These are phyloP conservation scores for Calcarisporium arbuscula DNA, from an alignment of 2,329 filamentous ascomycete species.

Conservation along the genomic window DNA sequence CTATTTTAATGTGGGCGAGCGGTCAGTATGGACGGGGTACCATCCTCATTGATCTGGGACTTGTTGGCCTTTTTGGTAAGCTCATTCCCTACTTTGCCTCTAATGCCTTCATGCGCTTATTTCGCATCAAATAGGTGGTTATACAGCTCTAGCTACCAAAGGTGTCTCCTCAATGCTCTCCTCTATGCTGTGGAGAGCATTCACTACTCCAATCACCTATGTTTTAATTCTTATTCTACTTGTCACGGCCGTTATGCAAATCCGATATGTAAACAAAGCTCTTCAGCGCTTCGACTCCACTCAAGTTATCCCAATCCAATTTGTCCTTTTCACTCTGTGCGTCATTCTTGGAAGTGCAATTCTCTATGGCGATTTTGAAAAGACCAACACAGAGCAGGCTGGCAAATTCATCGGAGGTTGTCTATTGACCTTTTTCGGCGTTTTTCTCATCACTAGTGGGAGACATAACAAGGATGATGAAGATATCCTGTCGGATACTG, in stretches of 20 bases:
- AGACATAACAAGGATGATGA: slow-evolving; percentile 54
- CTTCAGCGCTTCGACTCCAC: slow-evolving; percentile 94
- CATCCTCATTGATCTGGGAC: slow-evolving; percentile 85
- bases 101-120: slow-evolving; percentile 8
- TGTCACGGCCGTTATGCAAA: slow-evolving; percentile 87
- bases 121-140: slow-evolving; percentile 58
- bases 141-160: slow-evolving; percentile 95
- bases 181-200: slow-evolving; percentile 79
- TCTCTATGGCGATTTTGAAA: slow-evolving; percentile 90
- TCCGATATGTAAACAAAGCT: slow-evolving; percentile 85
- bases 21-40: slow-evolving; percentile 76
- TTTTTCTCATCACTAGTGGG: slow-evolving; percentile 94
- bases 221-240: slow-evolving; percentile 73
- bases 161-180: slow-evolving; percentile 93
- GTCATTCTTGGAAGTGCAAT: slow-evolving; percentile 93
- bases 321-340: slow-evolving; percentile 91
- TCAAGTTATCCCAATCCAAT: slow-evolving; percentile 95
- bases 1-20: slow-evolving; percentile 74
- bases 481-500: slow-evolving; percentile 46
- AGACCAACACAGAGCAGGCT: slow-evolving; percentile 65
- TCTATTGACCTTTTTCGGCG: slow-evolving; percentile 85
- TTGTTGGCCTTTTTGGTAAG: slow-evolving; percentile 88
- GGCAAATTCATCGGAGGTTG: slow-evolving; percentile 87
- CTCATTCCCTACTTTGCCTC: slow-evolving; percentile 12
- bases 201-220: slow-evolving; percentile 90